phyloP scores from a whole-genome alignment of 331 rosid species.

The Quercus lobata region DNA sequence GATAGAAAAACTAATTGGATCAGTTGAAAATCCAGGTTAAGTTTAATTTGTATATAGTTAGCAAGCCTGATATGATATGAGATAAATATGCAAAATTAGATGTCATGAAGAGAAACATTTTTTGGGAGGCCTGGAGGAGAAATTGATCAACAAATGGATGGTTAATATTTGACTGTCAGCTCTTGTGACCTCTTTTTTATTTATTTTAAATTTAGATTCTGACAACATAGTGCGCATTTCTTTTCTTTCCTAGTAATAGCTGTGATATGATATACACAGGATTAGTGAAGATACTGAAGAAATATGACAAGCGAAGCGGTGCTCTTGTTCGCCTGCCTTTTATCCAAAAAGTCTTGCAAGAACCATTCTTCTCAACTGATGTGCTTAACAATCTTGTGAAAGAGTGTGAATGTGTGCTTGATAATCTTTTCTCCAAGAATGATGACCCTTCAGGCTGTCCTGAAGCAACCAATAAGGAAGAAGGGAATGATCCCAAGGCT shows the following conservation, averaged over 20 bases:
- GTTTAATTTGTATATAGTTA: not conserved
- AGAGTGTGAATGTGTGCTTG: conserved; percentile 63
- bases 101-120: not conserved
- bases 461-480: conserved; percentile 31
- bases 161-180: conserved; percentile 1
- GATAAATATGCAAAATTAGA: not conserved
- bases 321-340: conserved; percentile 59
- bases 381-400: conserved; percentile 61
- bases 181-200: not conserved
- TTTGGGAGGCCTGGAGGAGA: not conserved
- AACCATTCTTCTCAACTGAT: conserved; percentile 77
- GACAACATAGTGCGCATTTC: not conserved
- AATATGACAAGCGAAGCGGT: conserved; percentile 80
- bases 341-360: conserved; percentile 65
- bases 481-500: conserved; percentile 27
- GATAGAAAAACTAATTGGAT: no score
- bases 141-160: not conserved
- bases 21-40: no score
- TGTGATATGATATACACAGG: conserved; percentile 33
- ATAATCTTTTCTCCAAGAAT: conserved; percentile 38
- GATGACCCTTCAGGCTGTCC: conserved; percentile 22
- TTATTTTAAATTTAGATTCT: not conserved
- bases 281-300: conserved; percentile 79
- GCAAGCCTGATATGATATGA: not conserved
- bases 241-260: not conserved